Conservation (phyloP, 78 protist genomes). For the Speleostelium caveatum region DNA sequence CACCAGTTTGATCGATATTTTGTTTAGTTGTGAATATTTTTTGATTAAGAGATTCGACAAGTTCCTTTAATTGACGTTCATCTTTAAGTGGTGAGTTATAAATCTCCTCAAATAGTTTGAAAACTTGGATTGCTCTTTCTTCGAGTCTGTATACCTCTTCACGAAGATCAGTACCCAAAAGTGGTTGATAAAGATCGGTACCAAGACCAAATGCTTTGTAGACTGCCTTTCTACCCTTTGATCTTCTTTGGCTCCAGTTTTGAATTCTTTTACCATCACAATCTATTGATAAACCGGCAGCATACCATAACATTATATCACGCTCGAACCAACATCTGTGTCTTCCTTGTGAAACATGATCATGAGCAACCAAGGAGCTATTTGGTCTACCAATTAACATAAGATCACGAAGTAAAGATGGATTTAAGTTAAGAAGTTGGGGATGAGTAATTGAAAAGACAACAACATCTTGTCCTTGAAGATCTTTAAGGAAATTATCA, state of each 20-base stretch:
- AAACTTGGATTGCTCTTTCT: slow-evolving; percentile 31
- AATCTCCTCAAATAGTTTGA: slow-evolving; percentile 2
- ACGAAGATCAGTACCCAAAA: slow-evolving; percentile 49
- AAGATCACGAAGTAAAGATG: slow-evolving; percentile 39
- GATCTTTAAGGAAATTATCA: slow-evolving; percentile 28
- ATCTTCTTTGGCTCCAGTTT: slow-evolving; percentile 3
- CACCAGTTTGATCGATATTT: background rate
- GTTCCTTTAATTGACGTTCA: background rate
- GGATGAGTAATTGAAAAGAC: slow-evolving; percentile 68
- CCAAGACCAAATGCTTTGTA: slow-evolving; percentile 76
- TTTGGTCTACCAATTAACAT: slow-evolving; percentile 76
- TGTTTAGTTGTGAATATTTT: background rate
- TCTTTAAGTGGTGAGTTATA: background rate
- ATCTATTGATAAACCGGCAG: slow-evolving; percentile 57
- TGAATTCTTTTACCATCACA: slow-evolving; percentile 8
- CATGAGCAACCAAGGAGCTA: slow-evolving; percentile 39
- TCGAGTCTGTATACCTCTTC: slow-evolving; percentile 53
- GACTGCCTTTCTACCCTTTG: slow-evolving; percentile 32
- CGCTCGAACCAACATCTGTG: slow-evolving; percentile 77
- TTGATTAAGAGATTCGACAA: background rate
- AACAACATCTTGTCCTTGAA: slow-evolving; percentile 72
- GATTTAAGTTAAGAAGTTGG: slow-evolving; percentile 40
- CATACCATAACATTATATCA: slow-evolving; percentile 75
- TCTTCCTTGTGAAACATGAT: slow-evolving; percentile 67
- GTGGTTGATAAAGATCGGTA: slow-evolving; percentile 51